Conservation (phyloP, 345 rosid species). For the Linum tenue region DNA sequence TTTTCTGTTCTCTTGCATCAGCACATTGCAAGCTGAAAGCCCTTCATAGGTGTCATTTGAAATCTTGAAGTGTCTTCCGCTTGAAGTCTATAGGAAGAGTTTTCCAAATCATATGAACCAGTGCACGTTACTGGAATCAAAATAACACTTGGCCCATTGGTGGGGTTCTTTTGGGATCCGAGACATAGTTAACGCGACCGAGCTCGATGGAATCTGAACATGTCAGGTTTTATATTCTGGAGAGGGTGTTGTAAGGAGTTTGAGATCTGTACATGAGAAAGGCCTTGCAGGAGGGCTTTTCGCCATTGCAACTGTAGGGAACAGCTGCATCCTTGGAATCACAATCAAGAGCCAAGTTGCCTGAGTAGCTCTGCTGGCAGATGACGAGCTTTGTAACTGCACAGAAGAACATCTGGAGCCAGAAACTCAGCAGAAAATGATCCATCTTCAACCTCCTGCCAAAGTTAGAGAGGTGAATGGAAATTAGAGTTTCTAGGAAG, state of each 20-base stretch:
- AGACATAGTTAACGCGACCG: constrained; percentile 23
- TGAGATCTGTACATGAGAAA: constrained; percentile 25
- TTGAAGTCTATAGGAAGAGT: constrained; percentile 25
- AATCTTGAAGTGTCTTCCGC: constrained; percentile 15
- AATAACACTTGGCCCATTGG: constrained; percentile 25
- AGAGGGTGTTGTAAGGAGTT: constrained; percentile 25
- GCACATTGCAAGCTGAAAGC: constrained; percentile 26
- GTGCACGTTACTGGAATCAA: constrained; percentile 29
- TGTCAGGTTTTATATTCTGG: constrained; percentile 27
- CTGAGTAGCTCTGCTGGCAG: constrained; percentile 1
- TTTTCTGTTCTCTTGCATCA: constrained; percentile 18
- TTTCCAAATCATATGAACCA: constrained; percentile 32
- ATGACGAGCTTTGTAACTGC: background rate
- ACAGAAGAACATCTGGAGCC: background rate
- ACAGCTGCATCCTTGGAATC: background rate
- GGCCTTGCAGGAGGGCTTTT: constrained; percentile 17
- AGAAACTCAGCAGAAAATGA: background rate
- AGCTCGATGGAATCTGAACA: constrained; percentile 30
- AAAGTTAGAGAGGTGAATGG: no score
- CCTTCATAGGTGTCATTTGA: constrained; percentile 29
- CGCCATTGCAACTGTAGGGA: constrained; percentile 11
- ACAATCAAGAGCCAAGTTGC: background rate
- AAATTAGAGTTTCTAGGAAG: no score
- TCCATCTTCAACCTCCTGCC: background rate
- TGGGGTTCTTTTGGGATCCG: constrained; percentile 11